These are phyloP conservation scores for Amylostereum areolatum DNA, from an alignment of 1,284 basidiomycete genomes.

Conservation along the genomic window DNA sequence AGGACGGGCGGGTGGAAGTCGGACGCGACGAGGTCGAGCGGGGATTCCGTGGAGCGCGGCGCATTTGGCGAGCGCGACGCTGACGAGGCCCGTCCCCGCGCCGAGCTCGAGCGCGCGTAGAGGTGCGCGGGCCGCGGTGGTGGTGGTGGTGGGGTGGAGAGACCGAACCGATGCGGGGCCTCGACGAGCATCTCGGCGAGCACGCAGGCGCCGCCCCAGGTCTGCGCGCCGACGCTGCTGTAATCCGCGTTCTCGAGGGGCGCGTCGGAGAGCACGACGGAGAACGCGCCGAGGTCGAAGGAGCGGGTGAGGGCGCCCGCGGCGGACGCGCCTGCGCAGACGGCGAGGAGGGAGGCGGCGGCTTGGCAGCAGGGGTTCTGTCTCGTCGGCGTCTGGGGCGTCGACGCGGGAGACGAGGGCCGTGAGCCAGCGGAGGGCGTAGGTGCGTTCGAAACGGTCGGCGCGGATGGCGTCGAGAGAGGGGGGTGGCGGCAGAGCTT, in stretches of 20 bases:
- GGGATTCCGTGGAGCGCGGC: conserved; percentile 24
- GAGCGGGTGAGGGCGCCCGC: conserved; percentile 33
- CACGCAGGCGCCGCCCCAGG: conserved; percentile 85
- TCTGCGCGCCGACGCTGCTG: conserved; percentile 79
- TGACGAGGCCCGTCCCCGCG: conserved; percentile 84
- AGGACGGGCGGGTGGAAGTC: conserved; percentile 78
- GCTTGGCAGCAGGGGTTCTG: conserved; percentile 32
- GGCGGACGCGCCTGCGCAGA: conserved; percentile 33
- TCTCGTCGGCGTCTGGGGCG: conserved; percentile 11
- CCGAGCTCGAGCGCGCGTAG: conserved; percentile 74
- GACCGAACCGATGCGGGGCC: conserved; percentile 48
- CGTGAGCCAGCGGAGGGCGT: conserved; percentile 68
- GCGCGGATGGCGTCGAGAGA: conserved; percentile 22
- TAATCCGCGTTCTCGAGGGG: conserved; percentile 73
- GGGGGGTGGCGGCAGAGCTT: not conserved
- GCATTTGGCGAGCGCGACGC: conserved; percentile 55
- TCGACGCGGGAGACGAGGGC: conserved; percentile 34
- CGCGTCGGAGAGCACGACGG: conserved; percentile 63
- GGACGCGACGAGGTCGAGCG: conserved; percentile 52
- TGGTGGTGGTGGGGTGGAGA: conserved; percentile 14
- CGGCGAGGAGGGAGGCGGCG: conserved; percentile 44
- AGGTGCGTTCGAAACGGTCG: conserved; percentile 64
- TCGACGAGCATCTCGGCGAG: conserved; percentile 73
- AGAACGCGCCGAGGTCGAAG: conserved; percentile 32
- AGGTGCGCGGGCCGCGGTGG: not conserved